Evolutionary conservation across 108 stramenopile genomes (phyloP).

Genomic region (Pinguiococcus pyrenoidosus): DNA sequence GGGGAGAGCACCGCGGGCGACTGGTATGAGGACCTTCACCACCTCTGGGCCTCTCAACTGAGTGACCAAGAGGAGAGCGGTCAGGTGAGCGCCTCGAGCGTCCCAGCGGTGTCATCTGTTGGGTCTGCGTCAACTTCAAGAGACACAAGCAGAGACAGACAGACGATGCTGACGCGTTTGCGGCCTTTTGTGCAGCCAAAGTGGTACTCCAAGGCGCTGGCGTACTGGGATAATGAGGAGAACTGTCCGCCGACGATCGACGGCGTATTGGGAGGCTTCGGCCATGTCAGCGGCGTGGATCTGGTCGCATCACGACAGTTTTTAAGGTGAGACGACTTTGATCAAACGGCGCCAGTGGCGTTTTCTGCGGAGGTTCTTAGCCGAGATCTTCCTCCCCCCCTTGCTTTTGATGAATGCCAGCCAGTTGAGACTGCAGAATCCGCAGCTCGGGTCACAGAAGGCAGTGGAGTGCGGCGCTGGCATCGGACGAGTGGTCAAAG

Average conservation of each 20-base stretch:
- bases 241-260: constrained; percentile 65
- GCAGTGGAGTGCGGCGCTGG: constrained; percentile 38
- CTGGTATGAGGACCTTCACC: no score
- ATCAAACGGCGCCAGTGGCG: no score
- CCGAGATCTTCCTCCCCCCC: no score
- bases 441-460: not conserved
- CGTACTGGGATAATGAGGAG: constrained; percentile 61
- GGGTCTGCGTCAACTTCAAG: no score
- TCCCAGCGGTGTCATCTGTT: no score
- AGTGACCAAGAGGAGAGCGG: no score
- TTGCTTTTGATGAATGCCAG: no score
- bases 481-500: constrained; percentile 76
- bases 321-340: constrained; percentile 27
- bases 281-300: constrained; percentile 54
- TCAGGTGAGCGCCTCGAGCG: no score
- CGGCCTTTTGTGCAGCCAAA: not conserved
- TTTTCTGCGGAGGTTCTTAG: no score
- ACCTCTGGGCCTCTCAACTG: no score
- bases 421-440: not conserved
- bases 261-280: constrained; percentile 78
- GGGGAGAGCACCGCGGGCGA: no score
- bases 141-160: not conserved
- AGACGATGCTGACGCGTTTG: not conserved
- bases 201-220: constrained; percentile 66
- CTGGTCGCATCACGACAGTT: constrained; percentile 57